A percentile compares a stretch with the other conserved stretches of the same genome.
Evolutionary conservation across 768 basidiomycete genomes (phyloP).

Genomic region (Tylopilus cervinicoccineus): DNA sequence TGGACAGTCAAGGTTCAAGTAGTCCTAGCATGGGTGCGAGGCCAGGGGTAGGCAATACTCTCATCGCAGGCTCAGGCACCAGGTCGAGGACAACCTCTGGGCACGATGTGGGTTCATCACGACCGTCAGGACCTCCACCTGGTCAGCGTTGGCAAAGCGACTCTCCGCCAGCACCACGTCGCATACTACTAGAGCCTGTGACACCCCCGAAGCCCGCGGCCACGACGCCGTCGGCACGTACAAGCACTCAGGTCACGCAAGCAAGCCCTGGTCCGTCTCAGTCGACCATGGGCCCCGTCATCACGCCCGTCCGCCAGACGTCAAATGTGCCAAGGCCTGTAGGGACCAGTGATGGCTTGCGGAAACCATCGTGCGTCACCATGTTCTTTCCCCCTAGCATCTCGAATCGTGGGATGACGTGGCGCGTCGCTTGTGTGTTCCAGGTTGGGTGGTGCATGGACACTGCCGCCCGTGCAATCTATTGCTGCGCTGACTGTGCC

Average conservation of each 20-base stretch:
- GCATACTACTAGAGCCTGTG: constrained; percentile 5
- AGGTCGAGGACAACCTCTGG: not conserved
- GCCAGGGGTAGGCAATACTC: not conserved
- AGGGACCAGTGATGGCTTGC: constrained; percentile 22
- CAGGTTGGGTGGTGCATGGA: constrained; percentile 56
- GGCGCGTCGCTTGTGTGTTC: not conserved
- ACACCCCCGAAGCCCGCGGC: constrained; percentile 4
- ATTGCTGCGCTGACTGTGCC: constrained; percentile 31
- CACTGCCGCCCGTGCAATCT: constrained; percentile 48
- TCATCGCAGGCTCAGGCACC: not conserved
- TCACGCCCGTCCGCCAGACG: constrained; percentile 53
- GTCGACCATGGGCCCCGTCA: constrained; percentile 52
- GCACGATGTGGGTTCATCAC: not conserved
- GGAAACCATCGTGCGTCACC: constrained; percentile 47
- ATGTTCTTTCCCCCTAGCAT: not conserved
- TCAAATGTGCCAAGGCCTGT: constrained; percentile 25
- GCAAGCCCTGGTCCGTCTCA: constrained; percentile 27
- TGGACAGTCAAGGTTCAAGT: constrained; percentile 2
- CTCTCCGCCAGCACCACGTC: constrained; percentile 6
- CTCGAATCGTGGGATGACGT: not conserved
- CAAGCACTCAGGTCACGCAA: constrained; percentile 17
- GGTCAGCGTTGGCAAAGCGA: constrained; percentile 8
- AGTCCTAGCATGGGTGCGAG: not conserved
- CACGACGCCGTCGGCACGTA: not conserved
- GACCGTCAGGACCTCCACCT: not conserved